Base-by-base conservation (phyloP, 257 asterid genomes). In the Scutellaria minor region DNA sequence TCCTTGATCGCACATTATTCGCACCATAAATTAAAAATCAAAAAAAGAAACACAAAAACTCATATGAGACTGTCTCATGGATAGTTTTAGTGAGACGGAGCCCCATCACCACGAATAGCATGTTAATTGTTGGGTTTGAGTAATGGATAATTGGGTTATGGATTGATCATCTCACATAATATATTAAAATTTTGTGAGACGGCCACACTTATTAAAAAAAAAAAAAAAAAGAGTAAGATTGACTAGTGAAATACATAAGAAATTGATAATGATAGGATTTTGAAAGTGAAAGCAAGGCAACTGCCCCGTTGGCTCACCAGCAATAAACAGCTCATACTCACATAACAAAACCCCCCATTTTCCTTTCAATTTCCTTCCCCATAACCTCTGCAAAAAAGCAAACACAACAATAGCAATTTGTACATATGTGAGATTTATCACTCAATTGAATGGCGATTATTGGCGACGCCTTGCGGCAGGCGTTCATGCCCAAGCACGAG, bases 401-500 rank as follows among this genome's bases (percentile, higher is more conserved):
- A 20, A 9, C n/a, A n/a, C 10, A 14, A 6, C 6, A 44, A 14
- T 5, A 7, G 1, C 15, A 12, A 59, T 52, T 5, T 62, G 56
- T 46, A 64, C 58, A 40, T 65, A 64, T 72, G 66, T 71, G 74
- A 78, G 55, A 75, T 67, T 56, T 45, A 55, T 39, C 55, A 11
- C 22, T 57, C 56, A 44, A 62, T 42, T 9, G 44, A 61, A 85
- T 85, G 90, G 87, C 83, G 77, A 71, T 88, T 15, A 83, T 90
- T 5, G 86, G 95, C 37, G 97, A 90, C 83, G 97, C 97, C 64
- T 82, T 93, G 66, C 86, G 97, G 78, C 98, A 93, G 86, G 93
- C 97, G 14, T 93, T 93, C 82, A 93, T 91, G 98, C 97, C 96
- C 68, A 93, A 89, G 78, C 92, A 84, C 84, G 94, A 93, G 81